Evolutionary conservation across 352 stramenopile species (phyloP).

Genomic region (Pythium aquatile): DNA sequence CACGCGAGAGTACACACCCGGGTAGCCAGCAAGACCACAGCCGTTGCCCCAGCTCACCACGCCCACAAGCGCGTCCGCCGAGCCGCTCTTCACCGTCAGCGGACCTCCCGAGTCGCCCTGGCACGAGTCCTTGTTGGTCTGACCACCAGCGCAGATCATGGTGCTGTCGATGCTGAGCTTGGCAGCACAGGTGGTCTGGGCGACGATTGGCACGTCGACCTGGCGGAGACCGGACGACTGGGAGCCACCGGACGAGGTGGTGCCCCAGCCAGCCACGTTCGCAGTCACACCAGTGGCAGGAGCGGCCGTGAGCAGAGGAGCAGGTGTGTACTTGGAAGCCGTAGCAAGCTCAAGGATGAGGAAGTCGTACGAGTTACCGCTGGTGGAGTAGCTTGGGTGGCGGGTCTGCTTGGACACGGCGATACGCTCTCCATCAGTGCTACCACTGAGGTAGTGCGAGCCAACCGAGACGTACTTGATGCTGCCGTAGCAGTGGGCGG

Average conservation of each 20-base stretch:
- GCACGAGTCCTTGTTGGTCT: constrained; percentile 44
- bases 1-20: constrained; percentile 56
- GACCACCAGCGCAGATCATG: constrained; percentile 57
- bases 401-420: constrained; percentile 2
- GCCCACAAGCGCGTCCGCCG: constrained; percentile 41
- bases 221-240: constrained; percentile 32
- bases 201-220: constrained; percentile 42
- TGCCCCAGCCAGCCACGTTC: constrained; percentile 30
- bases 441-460: constrained; percentile 52
- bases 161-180: constrained; percentile 24
- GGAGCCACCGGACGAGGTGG: constrained; percentile 32
- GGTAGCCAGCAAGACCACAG: constrained; percentile 48
- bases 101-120: constrained; percentile 61
- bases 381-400: constrained; percentile 21
- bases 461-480: constrained; percentile 52
- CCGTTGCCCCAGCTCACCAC: constrained; percentile 65
- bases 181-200: constrained; percentile 35
- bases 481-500: constrained; percentile 42
- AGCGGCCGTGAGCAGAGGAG: neutral
- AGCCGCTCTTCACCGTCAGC: constrained; percentile 33
- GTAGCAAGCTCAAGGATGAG: constrained; percentile 38
- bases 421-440: constrained; percentile 38
- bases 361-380: constrained; percentile 39
- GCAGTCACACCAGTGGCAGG: constrained; percentile 20
- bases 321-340: constrained; percentile 8